These are phyloP conservation scores for Themeda triandra DNA, from an alignment of 176 grass and related monocot species.

Conservation along the genomic window DNA sequence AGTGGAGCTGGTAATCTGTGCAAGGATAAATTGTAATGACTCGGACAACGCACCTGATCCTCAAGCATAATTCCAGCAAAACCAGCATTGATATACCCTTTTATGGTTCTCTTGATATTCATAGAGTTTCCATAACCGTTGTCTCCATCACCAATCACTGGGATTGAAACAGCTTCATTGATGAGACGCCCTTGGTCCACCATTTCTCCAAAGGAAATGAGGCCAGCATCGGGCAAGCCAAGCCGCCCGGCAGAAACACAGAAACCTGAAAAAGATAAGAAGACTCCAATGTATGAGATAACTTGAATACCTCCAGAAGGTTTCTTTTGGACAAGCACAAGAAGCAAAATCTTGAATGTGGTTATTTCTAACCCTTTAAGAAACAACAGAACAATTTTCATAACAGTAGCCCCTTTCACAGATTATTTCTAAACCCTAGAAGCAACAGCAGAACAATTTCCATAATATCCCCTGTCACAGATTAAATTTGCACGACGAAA, in stretches of 20 bases:
- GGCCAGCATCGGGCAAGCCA: conserved; percentile 86
- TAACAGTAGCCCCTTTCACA: neutral
- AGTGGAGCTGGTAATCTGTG: neutral
- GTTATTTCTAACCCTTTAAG: neutral
- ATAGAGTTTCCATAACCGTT: conserved; percentile 96
- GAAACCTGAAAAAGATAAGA: conserved; percentile 57
- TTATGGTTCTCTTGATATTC: conserved; percentile 96
- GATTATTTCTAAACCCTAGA: neutral
- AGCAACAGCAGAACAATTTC: neutral
- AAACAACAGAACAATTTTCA: neutral
- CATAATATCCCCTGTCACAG: neutral
- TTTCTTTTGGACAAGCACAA: neutral
- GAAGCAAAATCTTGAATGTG: neutral
- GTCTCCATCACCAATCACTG: conserved; percentile 93
- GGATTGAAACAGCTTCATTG: conserved; percentile 77
- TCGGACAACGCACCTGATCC: conserved; percentile 60
- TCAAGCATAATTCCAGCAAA: conserved; percentile 98
- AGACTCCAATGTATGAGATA: conserved; percentile 3
- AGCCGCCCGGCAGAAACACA: conserved; percentile 79
- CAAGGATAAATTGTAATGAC: neutral
- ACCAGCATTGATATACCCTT: conserved; percentile 93
- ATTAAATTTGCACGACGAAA: neutral
- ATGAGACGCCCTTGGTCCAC: conserved; percentile 79
- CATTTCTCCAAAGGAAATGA: conserved; percentile 96
- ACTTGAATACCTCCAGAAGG: neutral